Evolutionary conservation across 1,284 basidiomycete genomes (phyloP).

Genomic region (Cryptococcus sp.): DNA sequence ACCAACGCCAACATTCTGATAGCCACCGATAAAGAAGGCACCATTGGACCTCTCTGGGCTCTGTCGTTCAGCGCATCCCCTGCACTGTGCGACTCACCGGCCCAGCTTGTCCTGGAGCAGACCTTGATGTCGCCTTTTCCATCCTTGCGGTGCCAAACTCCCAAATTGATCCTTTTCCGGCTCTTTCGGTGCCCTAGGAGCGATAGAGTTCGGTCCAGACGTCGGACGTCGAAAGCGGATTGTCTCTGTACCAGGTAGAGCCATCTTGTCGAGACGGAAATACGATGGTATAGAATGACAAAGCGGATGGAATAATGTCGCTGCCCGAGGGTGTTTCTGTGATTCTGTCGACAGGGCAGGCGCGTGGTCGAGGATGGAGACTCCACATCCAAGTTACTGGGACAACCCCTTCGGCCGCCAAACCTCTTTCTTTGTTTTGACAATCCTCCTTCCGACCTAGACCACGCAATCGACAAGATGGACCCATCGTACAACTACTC

Average conservation of each 20-base stretch:
- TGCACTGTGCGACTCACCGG: conserved; percentile 24
- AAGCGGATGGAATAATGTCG: too few species aligned
- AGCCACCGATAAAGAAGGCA: conserved; percentile 73
- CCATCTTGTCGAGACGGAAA: too few species aligned
- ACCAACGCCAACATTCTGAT: conserved; percentile 76
- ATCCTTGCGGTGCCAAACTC: conserved; percentile 30
- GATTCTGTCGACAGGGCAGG: too few species aligned
- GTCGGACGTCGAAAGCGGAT: conserved; percentile 44
- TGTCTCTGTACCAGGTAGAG: conserved; percentile 42
- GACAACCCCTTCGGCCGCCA: too few species aligned
- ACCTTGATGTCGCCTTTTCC: conserved; percentile 44
- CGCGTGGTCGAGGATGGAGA: too few species aligned
- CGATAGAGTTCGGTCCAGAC: conserved; percentile 32
- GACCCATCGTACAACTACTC: too few species aligned
- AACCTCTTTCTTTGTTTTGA: too few species aligned
- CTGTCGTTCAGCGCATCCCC: not conserved
- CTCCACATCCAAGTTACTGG: too few species aligned
- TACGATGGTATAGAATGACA: too few species aligned
- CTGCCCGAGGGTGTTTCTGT: too few species aligned
- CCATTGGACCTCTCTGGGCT: conserved; percentile 57
- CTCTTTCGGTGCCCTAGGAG: conserved; percentile 8
- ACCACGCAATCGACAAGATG: too few species aligned
- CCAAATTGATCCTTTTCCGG: conserved; percentile 42
- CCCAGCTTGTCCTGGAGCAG: conserved; percentile 44
- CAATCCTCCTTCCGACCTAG: too few species aligned